Percentiles rank a stretch among this genome's conserved stretches.
phyloP scores from a whole-genome alignment of 2,329 filamentous ascomycete species.

The Hypoxylon sp. region DNA sequence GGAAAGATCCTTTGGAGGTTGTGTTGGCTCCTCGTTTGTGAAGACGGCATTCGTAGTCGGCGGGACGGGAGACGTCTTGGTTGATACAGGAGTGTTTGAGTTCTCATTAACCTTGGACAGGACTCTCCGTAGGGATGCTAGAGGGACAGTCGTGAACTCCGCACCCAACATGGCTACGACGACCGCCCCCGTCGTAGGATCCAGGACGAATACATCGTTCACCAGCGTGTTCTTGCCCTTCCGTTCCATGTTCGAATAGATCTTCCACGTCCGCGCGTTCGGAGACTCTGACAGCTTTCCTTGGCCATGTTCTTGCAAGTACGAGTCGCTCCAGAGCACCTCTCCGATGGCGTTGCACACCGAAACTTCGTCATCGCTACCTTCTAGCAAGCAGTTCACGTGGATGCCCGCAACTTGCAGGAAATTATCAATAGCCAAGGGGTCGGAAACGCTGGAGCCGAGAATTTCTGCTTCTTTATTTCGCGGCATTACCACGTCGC shows the following conservation, averaged over 20 bases:
- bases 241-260: constrained; percentile 26
- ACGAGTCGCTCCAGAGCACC: constrained; percentile 36
- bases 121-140: constrained; percentile 42
- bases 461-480: constrained; percentile 15
- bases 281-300: constrained; percentile 9
- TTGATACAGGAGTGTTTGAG: background rate
- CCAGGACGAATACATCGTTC: constrained; percentile 47
- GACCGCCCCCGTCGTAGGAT: constrained; percentile 27
- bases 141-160: constrained; percentile 40
- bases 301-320: constrained; percentile 14
- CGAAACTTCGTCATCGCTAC: constrained; percentile 44
- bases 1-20: background rate
- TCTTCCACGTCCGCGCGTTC: constrained; percentile 25
- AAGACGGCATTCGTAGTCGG: constrained; percentile 36
- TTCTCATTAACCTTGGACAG: constrained; percentile 44
- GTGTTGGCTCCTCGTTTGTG: background rate
- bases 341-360: constrained; percentile 47
- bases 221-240: constrained; percentile 33
- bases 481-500: constrained; percentile 21
- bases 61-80: constrained; percentile 27
- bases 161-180: constrained; percentile 43
- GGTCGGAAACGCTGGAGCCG: constrained; percentile 15
- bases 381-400: constrained; percentile 54
- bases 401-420: constrained; percentile 57
- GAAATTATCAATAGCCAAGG: constrained; percentile 52